A percentile compares a stretch with the other conserved stretches of the same genome.
These are phyloP conservation scores for Metarhizium brunneum DNA, from an alignment of 2,329 filamentous ascomycete genomes.

Conservation along the genomic window DNA sequence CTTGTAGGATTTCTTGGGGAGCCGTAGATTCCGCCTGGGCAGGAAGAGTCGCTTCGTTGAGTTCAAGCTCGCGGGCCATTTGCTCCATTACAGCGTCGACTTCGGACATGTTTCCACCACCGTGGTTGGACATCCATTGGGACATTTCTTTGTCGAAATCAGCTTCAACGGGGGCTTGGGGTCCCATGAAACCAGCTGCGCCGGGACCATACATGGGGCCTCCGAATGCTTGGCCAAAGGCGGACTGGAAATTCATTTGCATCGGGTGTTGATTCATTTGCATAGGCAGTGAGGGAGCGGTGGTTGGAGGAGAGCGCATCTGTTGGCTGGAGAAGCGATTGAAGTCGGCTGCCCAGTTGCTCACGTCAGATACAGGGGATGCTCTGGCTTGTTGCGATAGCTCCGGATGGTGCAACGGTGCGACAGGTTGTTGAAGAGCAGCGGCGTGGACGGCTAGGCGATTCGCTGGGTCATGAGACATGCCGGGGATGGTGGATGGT, in stretches of 20 bases:
- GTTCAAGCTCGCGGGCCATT: conserved; percentile 30
- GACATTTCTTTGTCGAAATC: conserved; percentile 33
- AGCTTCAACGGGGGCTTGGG: conserved; percentile 14
- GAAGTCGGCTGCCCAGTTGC: conserved; percentile 30
- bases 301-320: conserved; percentile 8
- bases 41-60: conserved; percentile 21
- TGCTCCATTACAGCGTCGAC: conserved; percentile 34
- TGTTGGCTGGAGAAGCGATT: conserved; percentile 21
- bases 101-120: conserved; percentile 23
- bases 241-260: conserved; percentile 17
- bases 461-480: conserved; percentile 23
- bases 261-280: conserved; percentile 16
- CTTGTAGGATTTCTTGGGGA: neutral
- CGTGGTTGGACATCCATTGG: conserved; percentile 30
- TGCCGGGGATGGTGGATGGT: conserved; percentile 16
- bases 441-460: conserved; percentile 25
- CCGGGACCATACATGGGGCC: conserved; percentile 19
- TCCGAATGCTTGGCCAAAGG: conserved; percentile 19
- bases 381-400: conserved; percentile 15
- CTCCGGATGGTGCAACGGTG: conserved; percentile 5
- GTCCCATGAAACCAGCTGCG: conserved; percentile 15
- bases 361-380: conserved; percentile 14
- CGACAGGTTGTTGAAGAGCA: conserved; percentile 13
- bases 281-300: conserved; percentile 11
- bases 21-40: conserved; percentile 8